Evolutionary conservation across 163 green algal genomes (phyloP).

Genomic region (Scenedesmus sp.): DNA sequence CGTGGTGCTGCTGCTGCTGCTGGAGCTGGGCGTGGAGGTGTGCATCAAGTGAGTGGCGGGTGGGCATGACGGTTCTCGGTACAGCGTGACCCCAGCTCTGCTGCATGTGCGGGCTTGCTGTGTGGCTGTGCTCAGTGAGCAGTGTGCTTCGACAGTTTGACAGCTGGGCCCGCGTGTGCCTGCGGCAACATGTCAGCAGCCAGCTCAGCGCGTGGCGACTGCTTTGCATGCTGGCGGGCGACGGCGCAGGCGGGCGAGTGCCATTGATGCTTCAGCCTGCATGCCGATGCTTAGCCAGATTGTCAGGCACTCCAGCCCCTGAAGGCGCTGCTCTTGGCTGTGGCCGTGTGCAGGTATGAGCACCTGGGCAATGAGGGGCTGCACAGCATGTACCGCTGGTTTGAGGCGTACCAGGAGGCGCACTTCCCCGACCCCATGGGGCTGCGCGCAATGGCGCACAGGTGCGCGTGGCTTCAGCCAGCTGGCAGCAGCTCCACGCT

Average conservation of each 20-base stretch:
- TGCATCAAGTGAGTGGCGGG: slow-evolving; percentile 70
- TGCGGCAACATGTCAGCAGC: too few relatives aligned
- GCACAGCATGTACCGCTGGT: slow-evolving; percentile 79
- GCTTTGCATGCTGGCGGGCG: too few relatives aligned
- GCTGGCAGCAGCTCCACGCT: neutral
- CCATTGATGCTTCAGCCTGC: too few relatives aligned
- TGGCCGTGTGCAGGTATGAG: slow-evolving; percentile 70
- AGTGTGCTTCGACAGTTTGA: neutral
- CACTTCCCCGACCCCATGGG: slow-evolving; percentile 90
- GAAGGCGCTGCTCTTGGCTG: neutral
- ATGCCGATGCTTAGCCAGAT: too few relatives aligned
- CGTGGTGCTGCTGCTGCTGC: slow-evolving; percentile 82
- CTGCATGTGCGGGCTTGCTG: too few relatives aligned
- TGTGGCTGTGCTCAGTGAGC: too few relatives aligned
- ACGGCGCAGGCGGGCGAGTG: neutral
- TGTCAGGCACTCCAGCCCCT: too few relatives aligned
- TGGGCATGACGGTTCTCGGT: too few relatives aligned
- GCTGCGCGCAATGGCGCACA: slow-evolving; percentile 64
- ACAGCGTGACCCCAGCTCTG: too few relatives aligned
- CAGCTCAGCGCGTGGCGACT: too few relatives aligned
- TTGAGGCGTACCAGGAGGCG: slow-evolving; percentile 69
- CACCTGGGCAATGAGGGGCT: slow-evolving; percentile 80
- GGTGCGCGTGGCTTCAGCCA: neutral
- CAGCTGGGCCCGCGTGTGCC: too few relatives aligned
- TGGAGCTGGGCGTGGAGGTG: slow-evolving; percentile 90